Base-by-base conservation (phyloP, 2,329 filamentous ascomycete genomes). In the Paracamarosporium sp. region DNA sequence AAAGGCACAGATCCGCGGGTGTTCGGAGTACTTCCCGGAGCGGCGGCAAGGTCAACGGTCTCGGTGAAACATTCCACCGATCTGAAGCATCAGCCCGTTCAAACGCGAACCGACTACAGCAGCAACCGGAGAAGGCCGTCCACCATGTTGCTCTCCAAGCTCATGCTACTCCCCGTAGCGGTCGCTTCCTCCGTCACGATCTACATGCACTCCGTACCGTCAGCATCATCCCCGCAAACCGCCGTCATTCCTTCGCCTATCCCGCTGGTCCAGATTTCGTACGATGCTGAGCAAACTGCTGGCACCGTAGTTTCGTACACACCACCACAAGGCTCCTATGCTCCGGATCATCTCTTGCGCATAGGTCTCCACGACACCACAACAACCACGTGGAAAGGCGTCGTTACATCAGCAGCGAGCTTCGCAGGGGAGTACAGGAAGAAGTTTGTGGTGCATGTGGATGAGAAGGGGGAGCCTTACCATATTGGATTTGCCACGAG, bases 191-290 rank as follows among this genome's bases (percentile, higher is more conserved):
- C 72, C 15, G 67, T 76, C 17, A 76, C 74, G 11, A 63, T 76
- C 43, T 76, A 75, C 58, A 65, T 73, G 79, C 94, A 97, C 81
- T 93, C 95, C 38, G 86, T 99, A 65, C 88, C 93, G 62, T 91
- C 90, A 75, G 96, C 93, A 62, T 90, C 89, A 74, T 89, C 93
- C 73, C 85, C 85, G 72, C 93, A 97, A 78, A 96, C 63, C 25
- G 65, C 70, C 50, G 59, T 70, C 33, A 63, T 73, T 38, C 65
- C 74, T 53, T 76, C 76, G 30, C 73, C 79, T 20, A 69, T 75
- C 40, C 72, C 75, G 28, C 75, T 81, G 55, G 79, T 79, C 47
- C 76, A 78, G 55, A 76, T 82, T 63, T 71, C 78, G 57, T 80
- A 78, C 68, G 76, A 76, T 50, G 58, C 70, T 50, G 76, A 76